Percentiles rank a stretch among this genome's conserved stretches.
Evolutionary conservation across 345 rosid genomes (phyloP).

Genomic region (Camelina laxa): DNA sequence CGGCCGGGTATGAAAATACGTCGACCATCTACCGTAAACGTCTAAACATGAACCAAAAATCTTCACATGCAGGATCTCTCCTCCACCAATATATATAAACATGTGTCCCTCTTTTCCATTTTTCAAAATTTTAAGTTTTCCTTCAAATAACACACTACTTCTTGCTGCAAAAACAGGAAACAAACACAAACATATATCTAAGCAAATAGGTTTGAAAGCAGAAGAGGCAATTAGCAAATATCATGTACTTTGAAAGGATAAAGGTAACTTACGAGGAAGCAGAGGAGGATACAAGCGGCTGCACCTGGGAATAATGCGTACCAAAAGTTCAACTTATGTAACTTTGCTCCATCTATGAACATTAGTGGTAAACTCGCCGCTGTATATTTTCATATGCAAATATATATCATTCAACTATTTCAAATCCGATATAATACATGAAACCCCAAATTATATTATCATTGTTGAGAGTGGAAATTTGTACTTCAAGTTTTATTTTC

Average conservation of each 20-base stretch:
- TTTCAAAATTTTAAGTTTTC: slow-evolving; percentile 64
- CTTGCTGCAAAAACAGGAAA: slow-evolving; percentile 66
- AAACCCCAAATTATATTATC: too few species aligned
- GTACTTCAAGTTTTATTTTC: too few species aligned
- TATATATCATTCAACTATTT: not conserved
- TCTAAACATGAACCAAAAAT: slow-evolving; percentile 36
- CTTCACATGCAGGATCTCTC: slow-evolving; percentile 20
- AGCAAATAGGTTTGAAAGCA: not conserved
- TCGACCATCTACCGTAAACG: slow-evolving; percentile 28
- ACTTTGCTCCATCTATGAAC: slow-evolving; percentile 76
- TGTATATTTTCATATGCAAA: slow-evolving; percentile 15
- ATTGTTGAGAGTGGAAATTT: too few species aligned
- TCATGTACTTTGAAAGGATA: not conserved
- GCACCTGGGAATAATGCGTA: slow-evolving; percentile 83
- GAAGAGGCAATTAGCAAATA: not conserved
- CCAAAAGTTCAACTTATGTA: slow-evolving; percentile 68
- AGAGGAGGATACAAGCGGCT: slow-evolving; percentile 71
- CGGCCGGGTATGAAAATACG: not conserved
- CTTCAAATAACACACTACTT: slow-evolving; percentile 69
- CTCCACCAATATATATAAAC: slow-evolving; percentile 23
- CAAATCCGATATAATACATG: not conserved
- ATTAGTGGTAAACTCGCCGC: slow-evolving; percentile 87
- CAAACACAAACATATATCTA: not conserved
- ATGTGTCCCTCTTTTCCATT: not conserved
- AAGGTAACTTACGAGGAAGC: slow-evolving; percentile 58